These are phyloP conservation scores for Clitocybe nebularis DNA, from an alignment of 1,284 basidiomycete genomes.

Conservation along the genomic window DNA sequence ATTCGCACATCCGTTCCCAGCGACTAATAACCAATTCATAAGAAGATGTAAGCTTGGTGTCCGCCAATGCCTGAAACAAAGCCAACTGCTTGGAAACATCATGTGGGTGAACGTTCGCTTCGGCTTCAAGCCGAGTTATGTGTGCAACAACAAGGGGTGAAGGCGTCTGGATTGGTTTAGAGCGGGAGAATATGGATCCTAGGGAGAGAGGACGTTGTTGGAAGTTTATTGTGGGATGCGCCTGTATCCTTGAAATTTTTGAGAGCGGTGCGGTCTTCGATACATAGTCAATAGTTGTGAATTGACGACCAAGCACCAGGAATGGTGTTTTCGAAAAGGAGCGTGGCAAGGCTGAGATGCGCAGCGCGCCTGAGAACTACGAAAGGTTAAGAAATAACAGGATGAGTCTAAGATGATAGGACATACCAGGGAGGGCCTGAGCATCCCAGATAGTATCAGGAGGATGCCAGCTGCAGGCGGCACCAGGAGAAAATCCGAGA, in stretches of 20 bases:
- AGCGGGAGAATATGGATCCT: slow-evolving; percentile 49
- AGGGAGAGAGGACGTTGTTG: slow-evolving; percentile 39
- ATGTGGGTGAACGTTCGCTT: slow-evolving; percentile 66
- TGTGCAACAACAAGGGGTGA: slow-evolving; percentile 63
- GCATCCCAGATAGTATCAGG: slow-evolving; percentile 20
- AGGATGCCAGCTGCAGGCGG: slow-evolving; percentile 3
- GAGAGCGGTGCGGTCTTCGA: too few relatives aligned
- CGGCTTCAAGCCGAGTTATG: slow-evolving; percentile 68
- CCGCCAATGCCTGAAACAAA: slow-evolving; percentile 62
- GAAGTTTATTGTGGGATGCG: slow-evolving; percentile 11
- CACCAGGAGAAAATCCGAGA: slow-evolving; percentile 6
- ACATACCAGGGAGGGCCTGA: slow-evolving; percentile 25
- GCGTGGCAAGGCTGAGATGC: slow-evolving; percentile 6
- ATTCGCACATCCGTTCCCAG: slow-evolving; percentile 80
- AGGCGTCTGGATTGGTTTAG: slow-evolving; percentile 45
- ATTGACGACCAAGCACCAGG: too few relatives aligned
- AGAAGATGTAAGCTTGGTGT: slow-evolving; percentile 60
- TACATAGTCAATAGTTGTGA: too few relatives aligned
- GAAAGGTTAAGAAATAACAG: not conserved
- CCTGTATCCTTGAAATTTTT: too few relatives aligned
- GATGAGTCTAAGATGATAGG: not conserved
- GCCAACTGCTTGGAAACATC: slow-evolving; percentile 66
- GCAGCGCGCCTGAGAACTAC: slow-evolving; percentile 11
- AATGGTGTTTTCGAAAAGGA: too few relatives aligned
- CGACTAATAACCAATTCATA: slow-evolving; percentile 69